phyloP scores from a whole-genome alignment of 225 moss, liverwort and hornwort species.

The Anthoceros angustus region DNA sequence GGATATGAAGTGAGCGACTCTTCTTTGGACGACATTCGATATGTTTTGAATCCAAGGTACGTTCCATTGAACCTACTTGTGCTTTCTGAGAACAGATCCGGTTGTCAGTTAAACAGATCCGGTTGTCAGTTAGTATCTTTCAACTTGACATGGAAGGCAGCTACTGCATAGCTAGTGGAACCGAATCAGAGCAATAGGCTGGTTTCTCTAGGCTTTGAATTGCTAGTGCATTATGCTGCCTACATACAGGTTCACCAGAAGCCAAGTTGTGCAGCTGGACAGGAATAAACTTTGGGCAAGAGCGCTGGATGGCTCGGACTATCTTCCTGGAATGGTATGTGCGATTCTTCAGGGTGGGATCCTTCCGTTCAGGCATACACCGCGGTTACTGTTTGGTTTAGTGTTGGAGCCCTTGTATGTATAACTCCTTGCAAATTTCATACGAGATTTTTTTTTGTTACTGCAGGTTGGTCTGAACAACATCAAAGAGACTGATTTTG shows the following conservation, averaged over 20 bases:
- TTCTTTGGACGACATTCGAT: conserved; percentile 90
- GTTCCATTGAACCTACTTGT: not conserved
- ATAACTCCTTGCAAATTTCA: not conserved
- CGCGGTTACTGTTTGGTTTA: not conserved
- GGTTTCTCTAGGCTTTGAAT: too few relatives aligned
- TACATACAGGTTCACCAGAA: conserved; percentile 32
- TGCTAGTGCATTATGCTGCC: conserved; percentile 5
- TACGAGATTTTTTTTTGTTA: not conserved
- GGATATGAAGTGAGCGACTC: conserved; percentile 96
- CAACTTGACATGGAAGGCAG: too few relatives aligned
- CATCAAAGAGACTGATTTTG: conserved; percentile 92
- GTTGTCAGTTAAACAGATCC: not conserved
- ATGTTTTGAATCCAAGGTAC: conserved; percentile 78
- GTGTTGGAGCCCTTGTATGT: too few relatives aligned
- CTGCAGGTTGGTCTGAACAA: conserved; percentile 64
- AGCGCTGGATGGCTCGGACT: conserved; percentile 87
- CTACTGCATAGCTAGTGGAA: too few relatives aligned
- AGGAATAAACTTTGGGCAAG: conserved; percentile 89
- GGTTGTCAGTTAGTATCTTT: too few relatives aligned
- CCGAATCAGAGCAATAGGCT: too few relatives aligned
- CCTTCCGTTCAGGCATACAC: not conserved
- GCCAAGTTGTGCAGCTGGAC: conserved; percentile 58
- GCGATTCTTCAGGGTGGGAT: not conserved
- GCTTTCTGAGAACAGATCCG: not conserved
- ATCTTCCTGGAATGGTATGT: conserved; percentile 94